Evolutionary conservation across 1,284 basidiomycete species (phyloP), one percentile per base, ranked within the genome.

Genomic region (Boletellus deceptivus): DNA sequence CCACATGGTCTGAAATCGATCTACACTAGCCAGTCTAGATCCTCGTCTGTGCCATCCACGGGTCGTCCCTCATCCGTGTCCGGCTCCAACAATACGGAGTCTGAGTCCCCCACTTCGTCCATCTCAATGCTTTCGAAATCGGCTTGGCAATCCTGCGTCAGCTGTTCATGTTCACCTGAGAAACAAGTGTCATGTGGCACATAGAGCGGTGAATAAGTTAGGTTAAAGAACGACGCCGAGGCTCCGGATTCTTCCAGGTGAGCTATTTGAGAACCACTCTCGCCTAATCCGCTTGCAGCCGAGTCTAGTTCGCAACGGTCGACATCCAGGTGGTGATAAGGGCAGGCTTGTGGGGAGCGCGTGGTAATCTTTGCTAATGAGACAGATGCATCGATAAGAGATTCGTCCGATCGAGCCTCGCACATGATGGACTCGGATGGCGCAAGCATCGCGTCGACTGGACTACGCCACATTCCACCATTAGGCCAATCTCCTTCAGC

Each of bases 341-440:
- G 35, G 43, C 46, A 40, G 10, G 46, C 27, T 42, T 48, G 51
- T 17, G 41, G 40, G 27, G 54, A 51, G 48, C 46, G 50, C 53
- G 54, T 64, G 53, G 43, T 47, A 46, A 55, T 57, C 42, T 53
- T 47, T 49, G 55, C 44, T 42, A 53, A 56, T 39, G 56, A 52
- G 40, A 52, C 48, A 34, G 52, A 29, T 45, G 37, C 38, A 52
- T 48, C 37, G 62, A 70, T 65, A 69, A 67, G 65, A 53, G 58
- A 65, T 55, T 46, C 48, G 29, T 56, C 55, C 46, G 56, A 63
- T 57, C 49, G 51, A 39, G 47, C 14, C 36, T 25, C 27, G 16
- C 48, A 43, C 43, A 45, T 39, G 27, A 44, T 37, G 34, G 25
- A 17, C 10, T 48, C 34, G 18, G 18, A 40, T 50, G 49, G 38